A percentile compares a stretch with the other conserved stretches of the same genome.
These are phyloP conservation scores for Catenaria anguillulae DNA, from an alignment of 371 early-diverging fungal genomes.

Conservation along the genomic window DNA sequence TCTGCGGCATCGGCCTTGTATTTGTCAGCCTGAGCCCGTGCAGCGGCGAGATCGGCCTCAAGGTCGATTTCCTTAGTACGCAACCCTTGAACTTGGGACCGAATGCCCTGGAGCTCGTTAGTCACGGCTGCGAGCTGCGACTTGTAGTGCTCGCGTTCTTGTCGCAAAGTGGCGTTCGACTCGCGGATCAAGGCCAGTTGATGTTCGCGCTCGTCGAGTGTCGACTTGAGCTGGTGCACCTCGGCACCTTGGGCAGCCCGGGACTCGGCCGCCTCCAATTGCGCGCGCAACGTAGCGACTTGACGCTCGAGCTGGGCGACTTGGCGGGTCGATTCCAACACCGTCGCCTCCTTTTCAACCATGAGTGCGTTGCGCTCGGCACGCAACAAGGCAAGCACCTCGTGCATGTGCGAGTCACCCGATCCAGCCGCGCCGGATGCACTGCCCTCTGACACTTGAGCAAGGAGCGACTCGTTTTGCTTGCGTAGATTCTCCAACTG, in stretches of 20 bases:
- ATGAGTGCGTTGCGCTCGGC: conserved; percentile 1
- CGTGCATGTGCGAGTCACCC: not conserved
- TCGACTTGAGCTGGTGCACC: not conserved
- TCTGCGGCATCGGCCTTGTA: conserved; percentile 1
- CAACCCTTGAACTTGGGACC: not conserved
- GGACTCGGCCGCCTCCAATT: not conserved
- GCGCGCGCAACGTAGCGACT: not conserved
- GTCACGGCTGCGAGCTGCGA: not conserved
- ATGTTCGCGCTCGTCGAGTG: not conserved
- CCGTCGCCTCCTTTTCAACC: not conserved
- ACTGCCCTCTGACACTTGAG: too few species aligned
- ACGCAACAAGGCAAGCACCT: not conserved
- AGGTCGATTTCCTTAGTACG: not conserved
- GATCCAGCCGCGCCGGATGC: too few species aligned
- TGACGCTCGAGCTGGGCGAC: not conserved
- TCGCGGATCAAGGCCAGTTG: not conserved
- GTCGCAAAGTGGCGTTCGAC: not conserved
- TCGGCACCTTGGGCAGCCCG: not conserved
- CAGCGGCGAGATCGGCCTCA: not conserved
- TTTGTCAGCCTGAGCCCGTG: not conserved
- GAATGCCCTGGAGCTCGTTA: not conserved
- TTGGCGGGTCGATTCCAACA: not conserved
- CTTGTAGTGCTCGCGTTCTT: not conserved
- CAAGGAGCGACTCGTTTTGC: conserved; percentile 4
- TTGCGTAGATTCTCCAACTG: not conserved